phyloP scores from a whole-genome alignment of 2,329 filamentous ascomycete genomes.

The Hypomyces rosellus region DNA sequence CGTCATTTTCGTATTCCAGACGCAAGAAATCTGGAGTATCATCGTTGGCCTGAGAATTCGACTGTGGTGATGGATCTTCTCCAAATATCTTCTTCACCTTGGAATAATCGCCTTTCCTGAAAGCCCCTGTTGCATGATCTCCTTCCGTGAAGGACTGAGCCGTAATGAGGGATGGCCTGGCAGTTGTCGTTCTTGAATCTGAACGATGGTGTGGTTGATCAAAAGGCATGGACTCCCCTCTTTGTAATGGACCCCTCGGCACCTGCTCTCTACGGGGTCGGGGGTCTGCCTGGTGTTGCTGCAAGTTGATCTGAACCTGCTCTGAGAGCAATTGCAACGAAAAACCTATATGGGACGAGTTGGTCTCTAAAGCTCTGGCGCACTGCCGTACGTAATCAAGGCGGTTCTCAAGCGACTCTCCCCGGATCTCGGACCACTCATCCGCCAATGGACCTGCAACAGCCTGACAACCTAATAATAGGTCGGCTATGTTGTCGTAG shows the following conservation, averaged over 20 bases:
- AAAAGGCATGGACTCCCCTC: slow-evolving; percentile 53
- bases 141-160: slow-evolving; percentile 63
- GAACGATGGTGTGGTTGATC: slow-evolving; percentile 49
- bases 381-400: slow-evolving; percentile 73
- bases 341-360: slow-evolving; percentile 80
- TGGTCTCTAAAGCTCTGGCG: slow-evolving; percentile 74
- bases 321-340: slow-evolving; percentile 83
- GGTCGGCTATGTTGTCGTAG: slow-evolving; percentile 88
- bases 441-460: slow-evolving; percentile 88
- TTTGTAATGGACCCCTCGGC: slow-evolving; percentile 46
- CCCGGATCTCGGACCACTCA: slow-evolving; percentile 91
- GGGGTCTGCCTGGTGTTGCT: slow-evolving; percentile 35
- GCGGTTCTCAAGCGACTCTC: slow-evolving; percentile 81
- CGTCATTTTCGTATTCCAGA: slow-evolving; percentile 81
- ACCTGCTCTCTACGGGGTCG: slow-evolving; percentile 40
- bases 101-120: slow-evolving; percentile 54
- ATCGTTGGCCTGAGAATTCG: slow-evolving; percentile 49
- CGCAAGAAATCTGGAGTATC: slow-evolving; percentile 79
- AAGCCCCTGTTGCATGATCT: slow-evolving; percentile 43
- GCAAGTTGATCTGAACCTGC: slow-evolving; percentile 57
- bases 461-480: slow-evolving; percentile 80
- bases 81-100: slow-evolving; percentile 63
- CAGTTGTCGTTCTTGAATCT: slow-evolving; percentile 44
- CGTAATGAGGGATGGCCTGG: slow-evolving; percentile 42
- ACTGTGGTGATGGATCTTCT: slow-evolving; percentile 52